Evolutionary conservation across 2,329 filamentous ascomycete species (phyloP).

Genomic region (Cryphonectria carpinicola): DNA sequence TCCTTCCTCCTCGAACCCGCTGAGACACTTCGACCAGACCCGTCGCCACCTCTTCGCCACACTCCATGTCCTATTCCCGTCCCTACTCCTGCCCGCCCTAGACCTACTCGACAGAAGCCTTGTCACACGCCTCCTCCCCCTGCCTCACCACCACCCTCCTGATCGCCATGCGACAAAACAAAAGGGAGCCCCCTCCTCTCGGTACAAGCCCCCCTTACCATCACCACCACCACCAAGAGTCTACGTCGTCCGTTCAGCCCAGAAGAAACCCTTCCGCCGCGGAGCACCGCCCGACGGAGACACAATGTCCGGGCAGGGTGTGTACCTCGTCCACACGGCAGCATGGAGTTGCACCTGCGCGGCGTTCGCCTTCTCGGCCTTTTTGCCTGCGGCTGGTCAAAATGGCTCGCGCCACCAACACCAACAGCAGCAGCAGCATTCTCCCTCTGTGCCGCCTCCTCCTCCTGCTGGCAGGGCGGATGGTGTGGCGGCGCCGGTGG

Average conservation of each 20-base stretch:
- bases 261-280: constrained; percentile 32
- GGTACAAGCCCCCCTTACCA: constrained; percentile 4
- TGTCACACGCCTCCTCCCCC: constrained; percentile 54
- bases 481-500: constrained; percentile 3
- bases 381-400: constrained; percentile 45
- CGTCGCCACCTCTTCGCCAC: constrained; percentile 68
- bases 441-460: constrained; percentile 10
- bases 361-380: constrained; percentile 76
- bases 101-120: constrained; percentile 83
- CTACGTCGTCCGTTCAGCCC: constrained; percentile 69
- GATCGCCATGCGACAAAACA: neutral
- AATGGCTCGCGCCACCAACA: constrained; percentile 18
- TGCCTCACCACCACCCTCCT: neutral
- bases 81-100: constrained; percentile 79
- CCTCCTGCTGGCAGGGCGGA: neutral
- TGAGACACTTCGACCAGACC: constrained; percentile 41
- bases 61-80: constrained; percentile 83
- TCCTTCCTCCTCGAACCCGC: constrained; percentile 37
- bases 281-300: neutral
- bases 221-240: constrained; percentile 36
- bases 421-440: neutral
- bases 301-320: constrained; percentile 20
- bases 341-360: constrained; percentile 93
- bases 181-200: neutral
- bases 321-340: constrained; percentile 72